Evolutionary conservation across 768 basidiomycete genomes (phyloP).

Genomic region (Mycena latifolia): DNA sequence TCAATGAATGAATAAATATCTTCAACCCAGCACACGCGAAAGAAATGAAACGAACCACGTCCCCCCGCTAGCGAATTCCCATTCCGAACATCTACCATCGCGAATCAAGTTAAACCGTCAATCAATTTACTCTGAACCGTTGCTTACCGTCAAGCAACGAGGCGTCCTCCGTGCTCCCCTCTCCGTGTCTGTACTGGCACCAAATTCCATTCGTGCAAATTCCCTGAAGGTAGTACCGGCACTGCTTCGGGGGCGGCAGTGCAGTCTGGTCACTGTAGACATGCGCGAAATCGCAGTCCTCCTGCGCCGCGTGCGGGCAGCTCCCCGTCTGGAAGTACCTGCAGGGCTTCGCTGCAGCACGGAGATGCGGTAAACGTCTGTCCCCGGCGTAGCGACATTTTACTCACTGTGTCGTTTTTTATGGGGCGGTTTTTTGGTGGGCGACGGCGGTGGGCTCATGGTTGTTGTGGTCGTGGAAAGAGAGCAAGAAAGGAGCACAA

Average conservation of each 20-base stretch:
- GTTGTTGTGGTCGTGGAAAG: conserved; percentile 23
- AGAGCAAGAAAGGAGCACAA: conserved; percentile 16
- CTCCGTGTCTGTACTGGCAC: conserved; percentile 33
- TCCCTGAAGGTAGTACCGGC: conserved; percentile 32
- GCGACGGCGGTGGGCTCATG: conserved; percentile 21
- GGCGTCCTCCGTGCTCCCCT: conserved; percentile 20
- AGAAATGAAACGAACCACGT: neutral
- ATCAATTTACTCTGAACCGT: neutral
- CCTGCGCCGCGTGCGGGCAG: conserved; percentile 30
- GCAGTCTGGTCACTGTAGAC: conserved; percentile 25
- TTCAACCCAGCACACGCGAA: neutral
- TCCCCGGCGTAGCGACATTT: neutral
- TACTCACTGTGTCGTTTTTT: conserved; percentile 38
- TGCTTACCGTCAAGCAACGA: conserved; percentile 30
- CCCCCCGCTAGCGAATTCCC: conserved; percentile 1
- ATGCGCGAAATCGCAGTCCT: conserved; percentile 37
- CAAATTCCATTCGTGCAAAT: conserved; percentile 36
- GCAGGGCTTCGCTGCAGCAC: conserved; percentile 31
- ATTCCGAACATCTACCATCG: conserved; percentile 11
- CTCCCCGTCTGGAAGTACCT: conserved; percentile 32
- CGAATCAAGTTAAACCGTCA: neutral
- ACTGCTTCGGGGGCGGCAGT: conserved; percentile 26
- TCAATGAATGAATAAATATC: neutral
- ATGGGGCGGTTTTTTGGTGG: conserved; percentile 24
- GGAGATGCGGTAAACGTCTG: neutral